Evolutionary conservation across 1,139 yeast genomes (phyloP).

Genomic region (Sugiyamaella xylanicola): DNA sequence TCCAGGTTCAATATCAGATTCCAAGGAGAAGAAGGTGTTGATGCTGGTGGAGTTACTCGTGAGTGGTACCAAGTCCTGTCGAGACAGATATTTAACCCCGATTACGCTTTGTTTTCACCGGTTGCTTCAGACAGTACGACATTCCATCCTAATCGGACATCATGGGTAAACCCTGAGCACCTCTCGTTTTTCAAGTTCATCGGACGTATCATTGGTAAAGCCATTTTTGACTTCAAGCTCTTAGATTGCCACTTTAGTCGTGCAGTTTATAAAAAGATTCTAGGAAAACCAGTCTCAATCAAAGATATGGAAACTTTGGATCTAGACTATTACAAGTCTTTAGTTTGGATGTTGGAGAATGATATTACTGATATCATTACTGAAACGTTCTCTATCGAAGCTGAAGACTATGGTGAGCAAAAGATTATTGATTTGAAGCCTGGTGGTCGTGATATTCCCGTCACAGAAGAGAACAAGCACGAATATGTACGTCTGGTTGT

Average conservation of each 20-base stretch:
- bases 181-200: conserved; percentile 89
- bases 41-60: conserved; percentile 97
- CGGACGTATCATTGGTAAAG: conserved; percentile 93
- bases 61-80: conserved; percentile 97
- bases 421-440: conserved; percentile 77
- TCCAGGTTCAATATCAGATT: conserved; percentile 78
- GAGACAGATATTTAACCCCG: conserved; percentile 95
- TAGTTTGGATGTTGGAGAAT: conserved; percentile 95
- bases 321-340: conserved; percentile 85
- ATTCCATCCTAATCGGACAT: conserved; percentile 92
- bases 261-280: conserved; percentile 86
- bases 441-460: conserved; percentile 79
- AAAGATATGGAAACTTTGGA: conserved; percentile 96
- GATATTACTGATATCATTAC: conserved; percentile 93
- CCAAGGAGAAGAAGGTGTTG: conserved; percentile 94
- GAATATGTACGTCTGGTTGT: conserved; percentile 87
- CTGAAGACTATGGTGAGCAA: conserved; percentile 93
- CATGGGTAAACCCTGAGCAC: conserved; percentile 93
- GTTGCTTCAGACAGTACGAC: conserved; percentile 92
- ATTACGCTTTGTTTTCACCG: conserved; percentile 89
- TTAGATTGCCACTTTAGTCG: conserved; percentile 95
- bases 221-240: conserved; percentile 83
- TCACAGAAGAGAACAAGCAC: conserved; percentile 86
- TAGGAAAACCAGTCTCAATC: conserved; percentile 79
- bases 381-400: conserved; percentile 93